These are phyloP conservation scores for Colletotrichum acutatum DNA, from an alignment of 2,329 filamentous ascomycete species.

Conservation along the genomic window DNA sequence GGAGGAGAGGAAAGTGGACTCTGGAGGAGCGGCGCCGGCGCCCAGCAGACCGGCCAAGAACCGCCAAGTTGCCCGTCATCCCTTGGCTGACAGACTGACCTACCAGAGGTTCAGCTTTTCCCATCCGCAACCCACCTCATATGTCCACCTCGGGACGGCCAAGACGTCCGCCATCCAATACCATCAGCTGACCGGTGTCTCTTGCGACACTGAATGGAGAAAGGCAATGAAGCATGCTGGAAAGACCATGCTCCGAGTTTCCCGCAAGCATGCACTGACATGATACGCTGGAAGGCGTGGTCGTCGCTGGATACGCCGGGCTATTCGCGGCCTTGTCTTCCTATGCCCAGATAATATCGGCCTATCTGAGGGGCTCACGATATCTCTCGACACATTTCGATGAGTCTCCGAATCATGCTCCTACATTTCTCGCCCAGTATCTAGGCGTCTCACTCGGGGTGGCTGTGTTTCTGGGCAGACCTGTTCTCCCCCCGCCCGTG, in stretches of 20 bases:
- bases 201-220: slow-evolving; percentile 7
- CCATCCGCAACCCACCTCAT: slow-evolving; percentile 15
- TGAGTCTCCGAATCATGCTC: slow-evolving; percentile 8
- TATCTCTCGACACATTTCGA: slow-evolving; percentile 22
- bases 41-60: slow-evolving; percentile 19
- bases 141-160: slow-evolving; percentile 21
- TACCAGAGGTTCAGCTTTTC: neutral
- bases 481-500: slow-evolving; percentile 28
- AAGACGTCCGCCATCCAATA: slow-evolving; percentile 32
- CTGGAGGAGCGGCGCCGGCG: slow-evolving; percentile 17
- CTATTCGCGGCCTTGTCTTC: neutral
- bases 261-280: slow-evolving; percentile 13
- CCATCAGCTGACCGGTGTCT: neutral
- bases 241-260: slow-evolving; percentile 9
- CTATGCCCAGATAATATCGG: neutral
- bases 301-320: slow-evolving; percentile 9
- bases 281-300: slow-evolving; percentile 4
- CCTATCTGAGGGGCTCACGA: slow-evolving; percentile 22
- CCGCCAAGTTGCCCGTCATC: slow-evolving; percentile 22
- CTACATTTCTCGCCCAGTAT: slow-evolving; percentile 15
- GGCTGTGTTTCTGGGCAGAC: slow-evolving; percentile 35
- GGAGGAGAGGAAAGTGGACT: slow-evolving; percentile 31
- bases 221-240: neutral
- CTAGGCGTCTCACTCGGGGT: slow-evolving; percentile 35
- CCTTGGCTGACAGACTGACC: slow-evolving; percentile 24